Evolutionary conservation across 345 rosid genomes (phyloP), one percentile per base, ranked within the genome.

Genomic region (Pistacia vera): DNA sequence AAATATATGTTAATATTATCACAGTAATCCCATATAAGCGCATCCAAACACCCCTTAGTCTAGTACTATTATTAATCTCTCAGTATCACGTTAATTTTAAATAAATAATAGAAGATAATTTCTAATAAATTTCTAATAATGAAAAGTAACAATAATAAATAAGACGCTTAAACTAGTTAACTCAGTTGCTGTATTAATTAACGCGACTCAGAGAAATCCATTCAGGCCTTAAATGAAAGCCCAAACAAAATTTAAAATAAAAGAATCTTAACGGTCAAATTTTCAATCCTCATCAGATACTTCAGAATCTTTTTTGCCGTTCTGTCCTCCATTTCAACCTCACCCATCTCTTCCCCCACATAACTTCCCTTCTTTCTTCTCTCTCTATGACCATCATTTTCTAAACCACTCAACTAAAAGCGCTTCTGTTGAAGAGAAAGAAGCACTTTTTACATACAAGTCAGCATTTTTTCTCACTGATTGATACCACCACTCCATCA

Each of bases 401-500:
- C 82, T 69, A 69, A 11, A 56, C 38, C 51, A 54, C 36, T 18
- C 52, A 38, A 57, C 13, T n/a, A 33, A 70, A 25, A 70, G 63
- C 63, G 74, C 63, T 36, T 71, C 64, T 70, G 33, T 38, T 72
- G 65, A 25, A 7, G 17, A 54, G 51, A 28, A 36, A 25, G 25
- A 25, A 25, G 17, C 54, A 49, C 67, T 77, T 81, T 41, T 74
- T 13, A 44, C 52, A 61, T 72, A 67, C 67, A 73, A 73, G 76
- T 63, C 62, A 30, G 57, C 57, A 1, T 28, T 14, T 41, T 16
- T 5, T 25, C 25, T 75, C 61, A 77, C 73, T 91, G 91, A 96
- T 83, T 96, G 98, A 79, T 92, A 96, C 99, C 98, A 96, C 99
- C 99, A 96, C 67, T 96, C 99, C 99, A 96, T 96, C 98, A 96